Evolutionary conservation across 1,284 basidiomycete genomes (phyloP).

Genomic region (Sporisorium sorghi): DNA sequence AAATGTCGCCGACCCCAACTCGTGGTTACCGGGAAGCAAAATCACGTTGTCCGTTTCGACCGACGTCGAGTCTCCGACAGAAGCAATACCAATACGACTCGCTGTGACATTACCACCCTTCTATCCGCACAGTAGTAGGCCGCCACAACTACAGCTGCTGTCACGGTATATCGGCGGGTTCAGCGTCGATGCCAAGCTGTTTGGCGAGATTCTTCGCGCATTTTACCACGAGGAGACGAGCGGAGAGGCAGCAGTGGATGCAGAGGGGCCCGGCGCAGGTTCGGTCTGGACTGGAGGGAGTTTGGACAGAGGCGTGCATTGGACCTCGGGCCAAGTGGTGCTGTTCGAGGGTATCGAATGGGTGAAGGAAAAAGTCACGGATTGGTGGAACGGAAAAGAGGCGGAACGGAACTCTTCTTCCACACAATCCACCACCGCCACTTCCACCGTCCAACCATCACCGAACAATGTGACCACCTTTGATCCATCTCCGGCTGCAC

Average conservation of each 20-base stretch:
- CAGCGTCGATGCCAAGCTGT: conserved; percentile 60
- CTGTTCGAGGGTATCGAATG: conserved; percentile 69
- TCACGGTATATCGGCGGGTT: conserved; percentile 62
- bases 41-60: conserved; percentile 48
- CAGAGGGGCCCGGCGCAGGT: conserved; percentile 12
- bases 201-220: conserved; percentile 61
- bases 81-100: conserved; percentile 51
- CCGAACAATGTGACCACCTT: conserved; percentile 10
- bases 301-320: conserved; percentile 41
- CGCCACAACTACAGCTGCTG: conserved; percentile 66
- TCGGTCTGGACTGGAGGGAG: conserved; percentile 22
- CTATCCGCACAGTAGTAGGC: conserved; percentile 51
- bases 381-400: conserved; percentile 54
- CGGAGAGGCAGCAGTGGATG: conserved; percentile 2
- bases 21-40: conserved; percentile 41
- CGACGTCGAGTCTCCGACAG: conserved; percentile 25
- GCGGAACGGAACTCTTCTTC: conserved; percentile 5
- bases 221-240: conserved; percentile 52
- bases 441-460: not conserved
- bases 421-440: not conserved
- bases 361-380: conserved; percentile 59
- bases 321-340: conserved; percentile 58
- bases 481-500: not conserved
- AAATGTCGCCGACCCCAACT: conserved; percentile 22
- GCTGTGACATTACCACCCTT: conserved; percentile 57